Conservation (phyloP, 129 eudicot species). For the Cynara cardunculus region DNA sequence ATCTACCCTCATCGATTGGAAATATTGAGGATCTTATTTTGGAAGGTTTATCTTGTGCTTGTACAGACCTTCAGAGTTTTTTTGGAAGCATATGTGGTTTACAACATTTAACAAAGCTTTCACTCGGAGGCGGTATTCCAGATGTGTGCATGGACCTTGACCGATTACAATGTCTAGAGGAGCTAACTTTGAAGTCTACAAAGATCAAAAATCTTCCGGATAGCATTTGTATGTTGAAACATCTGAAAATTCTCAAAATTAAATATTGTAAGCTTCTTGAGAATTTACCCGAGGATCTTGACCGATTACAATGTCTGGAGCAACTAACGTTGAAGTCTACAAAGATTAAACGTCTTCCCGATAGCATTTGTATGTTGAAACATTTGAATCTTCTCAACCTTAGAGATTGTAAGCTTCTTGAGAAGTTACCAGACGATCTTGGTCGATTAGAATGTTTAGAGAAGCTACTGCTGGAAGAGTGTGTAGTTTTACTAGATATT, state of each 20-base stretch:
- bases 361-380: too few species aligned
- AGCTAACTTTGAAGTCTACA: background rate
- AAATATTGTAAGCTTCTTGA: background rate
- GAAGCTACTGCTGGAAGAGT: background rate
- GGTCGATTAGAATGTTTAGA: background rate
- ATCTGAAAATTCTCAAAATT: background rate
- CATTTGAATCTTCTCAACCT: too few species aligned
- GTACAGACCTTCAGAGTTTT: background rate
- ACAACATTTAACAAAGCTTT: background rate
- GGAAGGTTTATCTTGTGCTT: background rate
- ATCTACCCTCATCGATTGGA: background rate
- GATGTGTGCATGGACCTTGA: background rate
- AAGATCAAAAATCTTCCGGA: background rate
- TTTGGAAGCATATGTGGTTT: background rate
- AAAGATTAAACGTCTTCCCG: background rate
- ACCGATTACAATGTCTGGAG: background rate
- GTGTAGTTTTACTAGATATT: background rate
- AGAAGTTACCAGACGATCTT: constrained; percentile 1
- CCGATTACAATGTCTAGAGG: background rate
- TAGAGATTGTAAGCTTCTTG: background rate
- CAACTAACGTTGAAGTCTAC: background rate
- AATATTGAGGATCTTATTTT: constrained; percentile 1
- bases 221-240: background rate
- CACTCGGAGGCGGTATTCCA: background rate
- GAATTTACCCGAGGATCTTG: background rate